phyloP scores from a whole-genome alignment of 306 rosid genomes.

The Casuarina equisetifolia region DNA sequence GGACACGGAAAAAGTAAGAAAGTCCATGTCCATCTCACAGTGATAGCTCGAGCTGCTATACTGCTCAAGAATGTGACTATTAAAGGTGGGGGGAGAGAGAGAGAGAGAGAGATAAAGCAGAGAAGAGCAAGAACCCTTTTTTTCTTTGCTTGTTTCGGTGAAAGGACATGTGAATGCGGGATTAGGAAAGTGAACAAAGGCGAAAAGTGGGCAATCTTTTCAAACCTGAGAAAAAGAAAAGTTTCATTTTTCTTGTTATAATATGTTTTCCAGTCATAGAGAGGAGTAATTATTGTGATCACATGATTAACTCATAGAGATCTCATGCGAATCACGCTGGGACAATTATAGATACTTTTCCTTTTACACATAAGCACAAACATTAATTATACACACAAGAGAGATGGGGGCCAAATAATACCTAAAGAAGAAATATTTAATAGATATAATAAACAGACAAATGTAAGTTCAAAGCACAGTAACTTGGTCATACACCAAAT shows the following conservation, averaged over 20 bases:
- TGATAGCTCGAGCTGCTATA: too few relatives aligned
- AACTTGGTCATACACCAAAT: slow-evolving; percentile 34
- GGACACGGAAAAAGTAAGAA: too few relatives aligned
- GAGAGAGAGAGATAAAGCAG: slow-evolving; percentile 5
- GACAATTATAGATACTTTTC: slow-evolving; percentile 72
- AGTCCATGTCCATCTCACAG: too few relatives aligned
- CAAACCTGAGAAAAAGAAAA: slow-evolving; percentile 46
- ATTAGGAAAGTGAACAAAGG: slow-evolving; percentile 46
- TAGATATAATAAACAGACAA: slow-evolving; percentile 31
- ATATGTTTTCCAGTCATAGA: slow-evolving; percentile 47
- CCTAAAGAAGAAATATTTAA: slow-evolving; percentile 18
- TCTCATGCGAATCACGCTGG: slow-evolving; percentile 76
- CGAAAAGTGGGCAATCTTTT: slow-evolving; percentile 37
- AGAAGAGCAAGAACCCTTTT: slow-evolving; percentile 20
- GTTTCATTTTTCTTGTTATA: slow-evolving; percentile 31
- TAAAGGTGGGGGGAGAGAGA: not conserved
- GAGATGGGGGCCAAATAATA: not conserved
- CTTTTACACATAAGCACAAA: slow-evolving; percentile 48
- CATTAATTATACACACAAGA: slow-evolving; percentile 24
- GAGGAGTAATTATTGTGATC: slow-evolving; percentile 79
- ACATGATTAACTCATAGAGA: slow-evolving; percentile 69
- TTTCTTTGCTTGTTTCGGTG: slow-evolving; percentile 61
- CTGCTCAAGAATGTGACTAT: too few relatives aligned
- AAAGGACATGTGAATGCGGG: slow-evolving; percentile 78
- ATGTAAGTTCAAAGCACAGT: slow-evolving; percentile 41